Conservation (phyloP, 352 stramenopile genomes). For the Phytophthora pluvialis region DNA sequence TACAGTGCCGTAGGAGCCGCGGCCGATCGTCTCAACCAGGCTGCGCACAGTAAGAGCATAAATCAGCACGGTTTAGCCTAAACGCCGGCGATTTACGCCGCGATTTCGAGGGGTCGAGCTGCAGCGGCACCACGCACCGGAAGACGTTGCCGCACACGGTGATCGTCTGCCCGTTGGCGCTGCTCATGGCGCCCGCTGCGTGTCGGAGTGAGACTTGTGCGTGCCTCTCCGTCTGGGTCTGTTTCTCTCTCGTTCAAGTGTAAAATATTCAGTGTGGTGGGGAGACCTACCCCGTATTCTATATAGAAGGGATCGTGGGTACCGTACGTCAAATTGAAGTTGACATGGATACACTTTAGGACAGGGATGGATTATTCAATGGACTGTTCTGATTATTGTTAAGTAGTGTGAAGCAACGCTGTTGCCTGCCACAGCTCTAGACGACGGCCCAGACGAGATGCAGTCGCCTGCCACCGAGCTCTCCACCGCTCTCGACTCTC, state of each 20-base stretch:
- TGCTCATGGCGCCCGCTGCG: constrained; percentile 48
- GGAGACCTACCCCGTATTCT: constrained; percentile 11
- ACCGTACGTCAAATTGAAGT: constrained; percentile 23
- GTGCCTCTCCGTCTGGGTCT: constrained; percentile 25
- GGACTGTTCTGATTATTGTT: too few relatives aligned
- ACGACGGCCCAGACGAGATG: too few relatives aligned
- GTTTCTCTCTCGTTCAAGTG: constrained; percentile 24
- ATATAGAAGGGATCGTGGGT: constrained; percentile 17
- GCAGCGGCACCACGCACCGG: constrained; percentile 44
- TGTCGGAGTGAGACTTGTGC: background rate
- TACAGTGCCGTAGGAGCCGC: constrained; percentile 85
- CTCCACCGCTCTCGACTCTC: background rate
- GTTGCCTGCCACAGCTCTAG: too few relatives aligned
- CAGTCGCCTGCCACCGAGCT: too few relatives aligned
- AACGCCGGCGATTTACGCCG: background rate
- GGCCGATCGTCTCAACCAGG: constrained; percentile 79
- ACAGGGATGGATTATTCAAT: background rate
- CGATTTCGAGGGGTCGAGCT: background rate
- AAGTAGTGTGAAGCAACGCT: too few relatives aligned
- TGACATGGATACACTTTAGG: background rate
- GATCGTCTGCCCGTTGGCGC: constrained; percentile 74
- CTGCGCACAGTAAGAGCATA: constrained; percentile 32
- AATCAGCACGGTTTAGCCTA: constrained; percentile 10
- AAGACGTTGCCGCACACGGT: constrained; percentile 85
- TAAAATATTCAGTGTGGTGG: constrained; percentile 15